These are phyloP conservation scores for Fusarium setosum DNA, from an alignment of 2,329 filamentous ascomycete genomes.

Conservation along the genomic window DNA sequence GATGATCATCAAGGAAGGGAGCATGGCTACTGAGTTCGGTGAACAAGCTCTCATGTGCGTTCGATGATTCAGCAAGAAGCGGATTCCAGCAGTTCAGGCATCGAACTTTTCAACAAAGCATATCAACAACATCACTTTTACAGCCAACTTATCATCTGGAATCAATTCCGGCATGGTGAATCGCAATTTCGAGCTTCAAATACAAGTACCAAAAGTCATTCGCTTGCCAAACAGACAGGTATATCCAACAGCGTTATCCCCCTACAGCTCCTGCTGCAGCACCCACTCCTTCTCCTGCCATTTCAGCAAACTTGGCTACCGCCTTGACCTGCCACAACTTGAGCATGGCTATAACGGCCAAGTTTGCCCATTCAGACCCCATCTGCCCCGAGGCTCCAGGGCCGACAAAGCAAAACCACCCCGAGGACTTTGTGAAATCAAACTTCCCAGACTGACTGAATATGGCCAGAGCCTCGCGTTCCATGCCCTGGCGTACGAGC, in stretches of 20 bases:
- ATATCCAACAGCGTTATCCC: not conserved
- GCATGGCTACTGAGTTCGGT: conserved; percentile 77
- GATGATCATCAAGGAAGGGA: conserved; percentile 81
- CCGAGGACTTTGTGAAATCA: not conserved
- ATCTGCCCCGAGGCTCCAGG: conserved; percentile 3
- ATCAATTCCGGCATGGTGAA: not conserved
- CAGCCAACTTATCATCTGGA: not conserved
- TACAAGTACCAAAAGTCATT: not conserved
- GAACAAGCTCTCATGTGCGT: conserved; percentile 85
- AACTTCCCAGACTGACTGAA: conserved; percentile 8
- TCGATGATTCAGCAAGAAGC: conserved; percentile 51
- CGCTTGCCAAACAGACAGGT: not conserved
- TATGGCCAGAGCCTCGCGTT: not conserved
- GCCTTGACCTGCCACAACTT: conserved; percentile 12
- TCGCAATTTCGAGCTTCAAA: not conserved
- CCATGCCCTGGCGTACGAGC: not conserved
- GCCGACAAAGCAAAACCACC: conserved; percentile 7
- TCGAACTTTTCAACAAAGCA: not conserved
- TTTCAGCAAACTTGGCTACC: not conserved
- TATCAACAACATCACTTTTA: not conserved
- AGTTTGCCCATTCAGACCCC: conserved; percentile 3
- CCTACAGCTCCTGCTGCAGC: not conserved
- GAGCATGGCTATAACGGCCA: conserved; percentile 8
- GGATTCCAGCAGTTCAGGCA: not conserved
- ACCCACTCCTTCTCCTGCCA: not conserved